Conservation (phyloP, 352 stramenopile species). For the Globisporangium recalcitrans region DNA sequence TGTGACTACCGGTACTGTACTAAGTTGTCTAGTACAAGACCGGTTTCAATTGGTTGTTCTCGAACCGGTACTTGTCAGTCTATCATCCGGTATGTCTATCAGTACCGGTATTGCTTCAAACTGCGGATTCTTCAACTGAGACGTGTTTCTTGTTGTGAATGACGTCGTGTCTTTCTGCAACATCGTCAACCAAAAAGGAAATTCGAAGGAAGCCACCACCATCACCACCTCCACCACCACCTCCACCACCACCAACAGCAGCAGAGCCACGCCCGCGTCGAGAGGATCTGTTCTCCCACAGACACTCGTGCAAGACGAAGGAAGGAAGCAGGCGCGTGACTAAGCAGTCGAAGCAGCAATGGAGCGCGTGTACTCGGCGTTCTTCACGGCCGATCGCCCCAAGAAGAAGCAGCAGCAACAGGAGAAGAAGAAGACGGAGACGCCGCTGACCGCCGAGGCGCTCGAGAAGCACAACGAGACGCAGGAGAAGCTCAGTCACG, state of each 20-base stretch:
- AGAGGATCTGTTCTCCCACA: too few species aligned
- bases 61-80: too few species aligned
- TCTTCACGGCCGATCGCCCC: constrained; percentile 59
- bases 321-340: constrained; percentile 3
- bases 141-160: not conserved
- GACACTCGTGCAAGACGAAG: too few species aligned
- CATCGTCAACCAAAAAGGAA: not conserved
- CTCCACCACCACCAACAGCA: too few species aligned
- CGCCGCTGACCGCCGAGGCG: constrained; percentile 49
- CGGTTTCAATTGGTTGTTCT: too few species aligned
- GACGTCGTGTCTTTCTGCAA: not conserved
- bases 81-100: too few species aligned
- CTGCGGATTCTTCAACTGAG: not conserved
- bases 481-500: constrained; percentile 16
- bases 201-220: not conserved
- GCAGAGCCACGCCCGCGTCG: too few species aligned
- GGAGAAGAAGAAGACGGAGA: constrained; percentile 21
- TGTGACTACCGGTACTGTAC: too few species aligned
- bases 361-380: constrained; percentile 86
- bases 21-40: too few species aligned
- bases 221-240: too few species aligned
- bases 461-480: constrained; percentile 65
- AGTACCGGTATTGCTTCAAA: too few species aligned
- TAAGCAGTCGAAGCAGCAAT: constrained; percentile 22
- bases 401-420: constrained; percentile 23